Percentiles rank a stretch among this genome's conserved stretches.
phyloP scores from a whole-genome alignment of 2,329 filamentous ascomycete species.

The Fusarium cyanostomum region DNA sequence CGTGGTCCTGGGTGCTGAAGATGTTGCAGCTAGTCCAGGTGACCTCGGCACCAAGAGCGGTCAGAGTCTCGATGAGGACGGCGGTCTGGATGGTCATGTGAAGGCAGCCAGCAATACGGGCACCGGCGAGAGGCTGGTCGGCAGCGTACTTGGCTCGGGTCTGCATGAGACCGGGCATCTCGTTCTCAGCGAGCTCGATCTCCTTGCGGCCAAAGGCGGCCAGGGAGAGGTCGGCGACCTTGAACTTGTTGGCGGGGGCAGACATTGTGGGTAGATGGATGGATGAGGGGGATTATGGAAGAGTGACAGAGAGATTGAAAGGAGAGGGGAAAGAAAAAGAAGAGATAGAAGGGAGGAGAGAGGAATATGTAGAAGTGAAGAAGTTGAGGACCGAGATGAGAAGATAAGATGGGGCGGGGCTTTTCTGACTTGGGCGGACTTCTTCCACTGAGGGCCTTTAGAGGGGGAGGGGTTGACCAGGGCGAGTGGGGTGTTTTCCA shows the following conservation, averaged over 20 bases:
- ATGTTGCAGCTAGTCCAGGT: slow-evolving; percentile 99
- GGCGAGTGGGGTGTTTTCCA: slow-evolving; percentile 24
- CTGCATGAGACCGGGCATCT: slow-evolving; percentile 98
- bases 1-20: slow-evolving; percentile 99
- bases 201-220: slow-evolving; percentile 99
- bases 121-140: slow-evolving; percentile 93
- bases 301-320: slow-evolving; percentile 34
- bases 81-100: slow-evolving; percentile 99
- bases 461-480: slow-evolving; percentile 32
- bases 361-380: slow-evolving; percentile 21
- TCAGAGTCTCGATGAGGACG: slow-evolving; percentile 98
- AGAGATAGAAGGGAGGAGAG: slow-evolving; percentile 29
- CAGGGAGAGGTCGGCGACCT: slow-evolving; percentile 98
- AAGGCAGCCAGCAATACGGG: slow-evolving; percentile 96
- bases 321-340: slow-evolving; percentile 38
- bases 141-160: slow-evolving; percentile 90
- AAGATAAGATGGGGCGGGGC: slow-evolving; percentile 41
- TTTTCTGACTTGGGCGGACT: slow-evolving; percentile 16
- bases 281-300: slow-evolving; percentile 39
- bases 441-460: slow-evolving; percentile 16
- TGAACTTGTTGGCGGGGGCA: slow-evolving; percentile 92
- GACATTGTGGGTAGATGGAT: slow-evolving; percentile 59
- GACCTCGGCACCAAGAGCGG: slow-evolving; percentile 93
- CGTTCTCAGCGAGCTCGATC: slow-evolving; percentile 96
- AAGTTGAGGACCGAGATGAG: slow-evolving; percentile 25